These are phyloP conservation scores for Mortierella alpina DNA, from an alignment of 192 early-diverging fungal genomes.

Conservation along the genomic window DNA sequence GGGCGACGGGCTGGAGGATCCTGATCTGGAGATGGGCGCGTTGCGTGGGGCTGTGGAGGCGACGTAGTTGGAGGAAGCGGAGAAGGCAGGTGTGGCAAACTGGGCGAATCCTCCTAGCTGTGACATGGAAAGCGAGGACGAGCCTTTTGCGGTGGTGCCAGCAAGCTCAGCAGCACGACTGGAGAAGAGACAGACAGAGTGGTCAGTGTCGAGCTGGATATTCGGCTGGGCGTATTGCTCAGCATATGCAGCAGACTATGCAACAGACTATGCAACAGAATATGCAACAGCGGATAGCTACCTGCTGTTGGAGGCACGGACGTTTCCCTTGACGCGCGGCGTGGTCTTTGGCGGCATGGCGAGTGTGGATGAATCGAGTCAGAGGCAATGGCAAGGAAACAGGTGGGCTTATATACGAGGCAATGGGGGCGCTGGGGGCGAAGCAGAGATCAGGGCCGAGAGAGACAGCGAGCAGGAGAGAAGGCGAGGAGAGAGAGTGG, in stretches of 20 bases:
- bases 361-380: not conserved
- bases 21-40: constrained; percentile 16
- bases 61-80: constrained; percentile 38
- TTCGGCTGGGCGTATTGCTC: too few relatives aligned
- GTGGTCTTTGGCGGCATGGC: constrained; percentile 63
- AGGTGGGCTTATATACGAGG: constrained; percentile 1
- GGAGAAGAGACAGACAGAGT: not conserved
- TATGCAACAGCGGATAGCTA: constrained; percentile 62
- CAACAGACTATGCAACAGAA: constrained; percentile 38
- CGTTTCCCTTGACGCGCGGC: constrained; percentile 85
- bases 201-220: constrained; percentile 42
- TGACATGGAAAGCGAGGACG: constrained; percentile 58
- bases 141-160: constrained; percentile 36
- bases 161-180: constrained; percentile 75
- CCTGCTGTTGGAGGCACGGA: constrained; percentile 89
- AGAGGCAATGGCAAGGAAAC: not conserved
- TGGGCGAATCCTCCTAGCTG: constrained; percentile 76
- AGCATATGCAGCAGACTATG: constrained; percentile 16
- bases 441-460: too few relatives aligned
- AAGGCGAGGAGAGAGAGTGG: not conserved
- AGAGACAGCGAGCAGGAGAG: not conserved
- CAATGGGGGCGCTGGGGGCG: too few relatives aligned
- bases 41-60: constrained; percentile 48
- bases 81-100: constrained; percentile 61
- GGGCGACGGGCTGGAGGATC: constrained; percentile 22